Base-by-base conservation (phyloP, 176 grass and related monocot species). In the Paspalum notatum region DNA sequence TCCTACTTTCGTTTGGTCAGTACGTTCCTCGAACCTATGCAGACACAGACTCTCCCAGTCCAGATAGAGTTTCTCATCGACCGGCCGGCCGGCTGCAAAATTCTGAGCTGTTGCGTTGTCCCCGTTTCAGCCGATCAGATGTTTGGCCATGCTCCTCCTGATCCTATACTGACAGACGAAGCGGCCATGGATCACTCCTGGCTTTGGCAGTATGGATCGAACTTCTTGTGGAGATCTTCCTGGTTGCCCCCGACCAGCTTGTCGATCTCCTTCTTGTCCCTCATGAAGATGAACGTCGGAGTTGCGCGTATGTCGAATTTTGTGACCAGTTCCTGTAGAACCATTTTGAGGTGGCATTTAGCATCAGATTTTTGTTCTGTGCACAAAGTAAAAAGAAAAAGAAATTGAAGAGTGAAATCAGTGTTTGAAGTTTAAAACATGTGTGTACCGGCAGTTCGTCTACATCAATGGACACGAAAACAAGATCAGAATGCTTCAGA, bases 281-380 rank as follows among this genome's bases (percentile, higher is more conserved):
- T 71, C 80, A 93, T 64, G 85, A 94, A 94, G 38, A 93, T 65
- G 77, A 98, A 92, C 46, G 95, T 93, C 8, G 95, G 95, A 11
- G 92, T 98, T 45, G 92, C 92, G 3, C 81, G 81, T 53, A 98
- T 15, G 45, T 85, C 86, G 56, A 84, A 98, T 57, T 53, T 9
- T 2, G 80, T 37, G 76, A 82, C 85, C 53, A 98, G 39, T 62
- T 94, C 95, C 95, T 93, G 76, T 41, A 32, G 48, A 70, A 82
- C 4, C 13, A 80, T 14, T 32, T 1, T 32, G 65, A 51, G 25
- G 6, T 8, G 21, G 0, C 4, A 20, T 27, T 63, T 41, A 4
- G 12, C 18, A 56, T 51, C 20, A 43, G 0, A 45, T 18, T 5
- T 61, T 0, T 5, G 1, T 9, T 70, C 3, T 55, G 0, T 56